Evolutionary conservation across 371 early-diverging fungal genomes (phyloP).

Genomic region (Rhizopus microsporus): DNA sequence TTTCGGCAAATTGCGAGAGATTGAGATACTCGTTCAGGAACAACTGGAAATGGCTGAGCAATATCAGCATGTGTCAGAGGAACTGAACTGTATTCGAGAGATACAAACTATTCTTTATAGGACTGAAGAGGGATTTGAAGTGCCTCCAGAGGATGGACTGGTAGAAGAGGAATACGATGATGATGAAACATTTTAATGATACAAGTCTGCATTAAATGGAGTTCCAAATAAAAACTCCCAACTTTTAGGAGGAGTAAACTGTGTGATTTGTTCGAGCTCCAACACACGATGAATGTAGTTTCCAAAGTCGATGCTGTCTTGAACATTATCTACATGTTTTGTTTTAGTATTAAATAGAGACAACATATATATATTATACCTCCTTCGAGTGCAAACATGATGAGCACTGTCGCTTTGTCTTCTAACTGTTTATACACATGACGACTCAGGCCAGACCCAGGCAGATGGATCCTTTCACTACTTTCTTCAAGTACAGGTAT

Average conservation of each 20-base stretch:
- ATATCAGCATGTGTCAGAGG: conserved; percentile 19
- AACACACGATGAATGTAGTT: conserved; percentile 56
- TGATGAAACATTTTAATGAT: conserved; percentile 47
- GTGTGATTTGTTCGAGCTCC: conserved; percentile 8
- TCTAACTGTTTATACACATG: conserved; percentile 35
- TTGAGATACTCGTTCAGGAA: conserved; percentile 88
- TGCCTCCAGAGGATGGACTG: conserved; percentile 43
- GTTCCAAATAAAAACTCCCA: conserved; percentile 66
- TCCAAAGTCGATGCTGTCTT: conserved; percentile 65
- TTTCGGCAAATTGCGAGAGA: conserved; percentile 88
- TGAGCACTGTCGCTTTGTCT: conserved; percentile 41
- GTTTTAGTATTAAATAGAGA: neutral
- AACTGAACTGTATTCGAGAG: conserved; percentile 60
- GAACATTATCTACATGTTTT: conserved; percentile 57
- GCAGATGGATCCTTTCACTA: conserved; percentile 34
- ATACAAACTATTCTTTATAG: conserved; percentile 84
- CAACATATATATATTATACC: conserved; percentile 23
- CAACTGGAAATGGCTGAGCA: conserved; percentile 51
- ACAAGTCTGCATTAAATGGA: conserved; percentile 41
- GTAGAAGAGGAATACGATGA: conserved; percentile 4
- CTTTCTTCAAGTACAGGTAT: conserved; percentile 38
- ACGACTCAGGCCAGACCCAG: conserved; percentile 57
- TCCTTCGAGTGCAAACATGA: conserved; percentile 77
- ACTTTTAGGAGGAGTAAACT: conserved; percentile 68
- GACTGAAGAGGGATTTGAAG: conserved; percentile 72